Base-by-base conservation (phyloP, 345 rosid genomes). In the Melaleuca alternifolia region DNA sequence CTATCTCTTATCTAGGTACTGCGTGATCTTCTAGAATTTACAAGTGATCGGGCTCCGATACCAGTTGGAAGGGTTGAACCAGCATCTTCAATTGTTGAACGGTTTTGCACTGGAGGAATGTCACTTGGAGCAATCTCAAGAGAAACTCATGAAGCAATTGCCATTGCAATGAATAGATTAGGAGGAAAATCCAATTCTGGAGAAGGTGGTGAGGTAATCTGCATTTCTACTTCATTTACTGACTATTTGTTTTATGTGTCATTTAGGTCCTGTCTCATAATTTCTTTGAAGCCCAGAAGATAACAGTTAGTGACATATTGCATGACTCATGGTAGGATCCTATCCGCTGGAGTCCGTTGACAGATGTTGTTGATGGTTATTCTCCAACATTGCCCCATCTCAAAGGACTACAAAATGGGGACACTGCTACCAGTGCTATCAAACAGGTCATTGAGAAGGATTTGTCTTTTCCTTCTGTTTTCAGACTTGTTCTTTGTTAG, bases 101-200 rank as follows among this genome's bases (percentile, higher is more conserved):
- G 99, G 79, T 97, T 97, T 91, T 97, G 99, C 92, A 97, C 99
- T 62, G 99, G 99, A 84, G 99, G 99, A 85, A 97, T 97, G 99
- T 96, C 99, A 16, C 99, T 97, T 53, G 99, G 99, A 87, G 99
- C 99, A 86, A 97, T 97, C 85, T 97, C 99, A 85, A 95, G 99
- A 92, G 99, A 97, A 90, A 97, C 99, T 89, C 99, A 97, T 87
- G 99, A 97, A 92, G 99, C 99, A 33, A 97, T 97, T 92, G 99
- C 99, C 90, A 92, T 96, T 92, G 99, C 99, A 56, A 97, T 96
- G 99, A 97, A 97, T 88, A 96, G 99, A 88, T 48, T 97, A 85
- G 96, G 98, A 90, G 99, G 99, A 21, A 97, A 93, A 91, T 97
- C 99, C 79, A 97, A 97, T 92, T 96, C 99, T 4, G 99, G 99